These are phyloP conservation scores for Plasmodium relictum DNA, from an alignment of 169 alveolate species.

Conservation along the genomic window DNA sequence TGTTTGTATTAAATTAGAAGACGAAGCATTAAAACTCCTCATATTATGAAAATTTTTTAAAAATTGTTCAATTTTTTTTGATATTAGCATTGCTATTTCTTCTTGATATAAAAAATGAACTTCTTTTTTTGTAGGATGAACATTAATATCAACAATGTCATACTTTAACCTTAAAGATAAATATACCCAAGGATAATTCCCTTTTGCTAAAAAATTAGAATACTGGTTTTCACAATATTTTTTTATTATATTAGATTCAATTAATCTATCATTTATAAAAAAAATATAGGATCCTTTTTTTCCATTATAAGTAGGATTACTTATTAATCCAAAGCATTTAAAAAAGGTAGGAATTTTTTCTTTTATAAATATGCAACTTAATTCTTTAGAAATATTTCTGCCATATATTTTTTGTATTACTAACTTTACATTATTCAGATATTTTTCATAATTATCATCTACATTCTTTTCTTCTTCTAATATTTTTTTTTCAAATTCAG, in stretches of 20 bases:
- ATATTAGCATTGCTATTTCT: conserved; percentile 84
- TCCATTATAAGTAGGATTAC: conserved; percentile 86
- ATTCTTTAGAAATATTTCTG: conserved; percentile 66
- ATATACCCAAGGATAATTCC: conserved; percentile 91
- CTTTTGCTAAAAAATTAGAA: conserved; percentile 82
- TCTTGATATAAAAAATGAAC: conserved; percentile 92
- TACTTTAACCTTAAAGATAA: conserved; percentile 95
- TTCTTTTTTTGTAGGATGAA: conserved; percentile 97
- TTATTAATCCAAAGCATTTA: conserved; percentile 87
- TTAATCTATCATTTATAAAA: conserved; percentile 97
- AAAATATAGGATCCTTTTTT: conserved; percentile 90
- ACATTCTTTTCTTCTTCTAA: conserved; percentile 75
- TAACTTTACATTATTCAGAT: conserved; percentile 56
- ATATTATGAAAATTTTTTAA: conserved; percentile 17
- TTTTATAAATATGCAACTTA: conserved; percentile 65
- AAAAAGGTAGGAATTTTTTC: conserved; percentile 74
- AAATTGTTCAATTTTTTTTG: conserved; percentile 77
- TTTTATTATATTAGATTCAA: conserved; percentile 83
- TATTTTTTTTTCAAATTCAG: conserved; percentile 48
- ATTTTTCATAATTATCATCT: conserved; percentile 53
- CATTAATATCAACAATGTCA: conserved; percentile 96
- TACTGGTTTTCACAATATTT: conserved; percentile 80
- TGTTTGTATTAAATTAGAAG: conserved; percentile 18
- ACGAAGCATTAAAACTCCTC: conserved; percentile 29
- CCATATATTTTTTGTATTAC: conserved; percentile 82